phyloP scores from a whole-genome alignment of 805 yeast species.

The Lipomyces chichibuensis region DNA sequence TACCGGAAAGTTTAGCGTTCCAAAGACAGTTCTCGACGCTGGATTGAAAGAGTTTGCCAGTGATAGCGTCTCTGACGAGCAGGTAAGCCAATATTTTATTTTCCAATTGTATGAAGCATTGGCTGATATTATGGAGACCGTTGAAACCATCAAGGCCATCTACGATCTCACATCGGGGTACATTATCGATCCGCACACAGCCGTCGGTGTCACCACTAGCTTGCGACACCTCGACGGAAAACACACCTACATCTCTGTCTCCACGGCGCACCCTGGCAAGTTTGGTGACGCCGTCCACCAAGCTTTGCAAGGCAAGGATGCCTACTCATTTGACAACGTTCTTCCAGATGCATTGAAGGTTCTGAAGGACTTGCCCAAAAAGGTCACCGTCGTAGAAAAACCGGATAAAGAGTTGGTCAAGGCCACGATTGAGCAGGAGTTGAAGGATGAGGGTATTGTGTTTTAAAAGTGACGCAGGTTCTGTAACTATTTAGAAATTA shows the following conservation, averaged over 20 bases:
- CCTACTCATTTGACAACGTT: conserved; percentile 88
- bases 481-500: neutral
- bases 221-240: conserved; percentile 60
- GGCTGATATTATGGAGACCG: conserved; percentile 54
- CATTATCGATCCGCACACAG: conserved; percentile 93
- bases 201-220: conserved; percentile 88
- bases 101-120: neutral
- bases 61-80: conserved; percentile 72
- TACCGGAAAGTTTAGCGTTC: conserved; percentile 75
- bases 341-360: conserved; percentile 84
- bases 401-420: conserved; percentile 78
- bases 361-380: conserved; percentile 71
- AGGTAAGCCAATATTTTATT: conserved; percentile 13
- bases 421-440: conserved; percentile 70
- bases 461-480: conserved; percentile 1
- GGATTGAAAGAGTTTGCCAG: conserved; percentile 76
- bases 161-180: conserved; percentile 63
- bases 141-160: conserved; percentile 71
- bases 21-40: conserved; percentile 61
- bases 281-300: conserved; percentile 93
- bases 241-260: conserved; percentile 65
- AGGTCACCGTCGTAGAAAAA: conserved; percentile 68
- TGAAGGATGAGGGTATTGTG: conserved; percentile 51
- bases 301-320: conserved; percentile 66
- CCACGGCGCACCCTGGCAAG: conserved; percentile 99